Evolutionary conservation across 176 grass and related monocot genomes (phyloP).

Genomic region (Alloteropsis semialata): DNA sequence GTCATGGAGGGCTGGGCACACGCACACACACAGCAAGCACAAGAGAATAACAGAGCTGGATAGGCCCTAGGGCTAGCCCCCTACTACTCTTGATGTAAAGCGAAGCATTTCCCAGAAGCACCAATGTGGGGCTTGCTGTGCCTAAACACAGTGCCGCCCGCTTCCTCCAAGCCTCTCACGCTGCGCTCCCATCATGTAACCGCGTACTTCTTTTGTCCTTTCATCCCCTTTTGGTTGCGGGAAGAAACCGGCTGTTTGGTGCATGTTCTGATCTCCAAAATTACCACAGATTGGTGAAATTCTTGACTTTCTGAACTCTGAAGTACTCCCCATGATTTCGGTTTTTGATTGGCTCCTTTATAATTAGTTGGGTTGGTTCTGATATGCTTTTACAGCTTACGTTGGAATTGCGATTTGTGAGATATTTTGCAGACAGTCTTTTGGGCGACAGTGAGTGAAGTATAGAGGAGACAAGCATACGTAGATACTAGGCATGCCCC

Average conservation of each 20-base stretch:
- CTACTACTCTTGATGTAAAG: slow-evolving; percentile 7
- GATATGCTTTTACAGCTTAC: neutral
- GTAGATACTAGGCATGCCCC: too few species aligned
- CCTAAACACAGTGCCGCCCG: slow-evolving; percentile 16
- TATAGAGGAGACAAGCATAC: neutral
- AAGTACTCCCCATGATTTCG: neutral
- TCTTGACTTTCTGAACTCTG: neutral
- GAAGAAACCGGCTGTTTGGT: neutral
- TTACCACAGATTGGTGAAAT: neutral
- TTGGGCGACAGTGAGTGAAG: neutral
- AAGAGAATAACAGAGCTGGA: neutral
- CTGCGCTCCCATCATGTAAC: neutral
- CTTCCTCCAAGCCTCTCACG: neutral
- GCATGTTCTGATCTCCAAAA: slow-evolving; percentile 13
- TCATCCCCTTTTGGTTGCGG: neutral
- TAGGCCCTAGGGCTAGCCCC: neutral
- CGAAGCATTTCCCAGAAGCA: neutral
- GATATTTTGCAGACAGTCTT: slow-evolving; percentile 20
- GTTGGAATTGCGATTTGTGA: neutral
- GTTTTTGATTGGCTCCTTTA: neutral
- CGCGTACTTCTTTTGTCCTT: slow-evolving; percentile 6
- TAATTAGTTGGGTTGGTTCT: neutral
- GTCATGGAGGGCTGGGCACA: neutral
- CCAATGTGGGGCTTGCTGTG: neutral
- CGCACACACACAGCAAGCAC: neutral